Conservation (phyloP, 140 eudicot genomes). For the Bidens hawaiensis region DNA sequence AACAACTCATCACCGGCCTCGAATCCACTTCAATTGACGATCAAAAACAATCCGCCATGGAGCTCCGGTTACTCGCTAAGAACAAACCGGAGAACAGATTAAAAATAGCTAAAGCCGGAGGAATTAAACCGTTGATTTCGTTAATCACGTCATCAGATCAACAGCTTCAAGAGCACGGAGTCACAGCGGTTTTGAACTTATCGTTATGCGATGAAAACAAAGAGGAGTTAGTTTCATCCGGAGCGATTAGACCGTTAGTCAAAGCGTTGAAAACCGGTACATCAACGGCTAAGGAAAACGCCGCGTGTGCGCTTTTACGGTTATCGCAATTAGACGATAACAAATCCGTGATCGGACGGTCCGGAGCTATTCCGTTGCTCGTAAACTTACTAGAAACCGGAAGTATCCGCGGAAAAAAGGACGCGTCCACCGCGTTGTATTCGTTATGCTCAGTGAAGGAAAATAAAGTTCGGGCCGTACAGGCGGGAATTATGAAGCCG, state of each 20-base stretch:
- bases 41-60: slow-evolving; percentile 81
- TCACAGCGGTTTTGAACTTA: slow-evolving; percentile 68
- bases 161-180: slow-evolving; percentile 71
- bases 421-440: slow-evolving; percentile 76
- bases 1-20: slow-evolving; percentile 51
- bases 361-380: slow-evolving; percentile 67
- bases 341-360: slow-evolving; percentile 53
- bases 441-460: slow-evolving; percentile 64
- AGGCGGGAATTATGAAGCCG: slow-evolving; percentile 73
- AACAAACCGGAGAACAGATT: slow-evolving; percentile 71
- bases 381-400: slow-evolving; percentile 58
- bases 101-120: slow-evolving; percentile 72
- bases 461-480: slow-evolving; percentile 57
- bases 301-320: slow-evolving; percentile 70
- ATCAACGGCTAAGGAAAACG: slow-evolving; percentile 64
- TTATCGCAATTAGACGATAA: slow-evolving; percentile 65
- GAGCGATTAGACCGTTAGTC: slow-evolving; percentile 56
- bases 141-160: slow-evolving; percentile 48
- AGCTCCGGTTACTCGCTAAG: slow-evolving; percentile 67
- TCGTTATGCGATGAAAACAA: slow-evolving; percentile 81
- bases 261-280: slow-evolving; percentile 49
- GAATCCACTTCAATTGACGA: slow-evolving; percentile 48
- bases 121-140: slow-evolving; percentile 55
- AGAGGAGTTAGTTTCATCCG: slow-evolving; percentile 37
- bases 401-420: slow-evolving; percentile 63